Percentiles rank a stretch among this genome's conserved stretches.
These are phyloP conservation scores for Lachnellula arida DNA, from an alignment of 2,329 filamentous ascomycete genomes.

Conservation along the genomic window DNA sequence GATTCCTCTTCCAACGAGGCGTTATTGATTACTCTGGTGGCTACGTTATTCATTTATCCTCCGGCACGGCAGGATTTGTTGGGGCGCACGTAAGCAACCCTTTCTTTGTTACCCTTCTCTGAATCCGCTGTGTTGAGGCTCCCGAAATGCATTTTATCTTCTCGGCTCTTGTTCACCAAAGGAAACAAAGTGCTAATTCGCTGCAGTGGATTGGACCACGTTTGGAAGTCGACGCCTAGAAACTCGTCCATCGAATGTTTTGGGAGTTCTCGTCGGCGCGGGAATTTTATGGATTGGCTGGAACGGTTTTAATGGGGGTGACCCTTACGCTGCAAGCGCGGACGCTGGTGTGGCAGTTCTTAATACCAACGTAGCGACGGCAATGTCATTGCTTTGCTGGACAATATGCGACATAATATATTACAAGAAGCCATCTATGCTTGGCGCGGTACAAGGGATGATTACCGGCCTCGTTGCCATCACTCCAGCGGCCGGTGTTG, in stretches of 20 bases:
- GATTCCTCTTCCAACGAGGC: conserved; percentile 41
- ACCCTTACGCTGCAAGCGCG: conserved; percentile 45
- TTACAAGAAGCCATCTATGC: conserved; percentile 45
- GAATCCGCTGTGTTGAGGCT: too few species aligned
- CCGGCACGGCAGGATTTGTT: conserved; percentile 46
- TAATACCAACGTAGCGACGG: conserved; percentile 47
- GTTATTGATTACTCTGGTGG: conserved; percentile 49
- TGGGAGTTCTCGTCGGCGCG: conserved; percentile 41
- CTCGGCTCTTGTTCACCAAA: too few species aligned
- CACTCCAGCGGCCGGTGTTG: conserved; percentile 46
- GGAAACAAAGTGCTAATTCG: too few species aligned
- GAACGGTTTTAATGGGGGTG: conserved; percentile 50
- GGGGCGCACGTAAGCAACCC: conserved; percentile 32
- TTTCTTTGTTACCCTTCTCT: too few species aligned
- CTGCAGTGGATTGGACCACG: conserved; percentile 41
- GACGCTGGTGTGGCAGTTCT: conserved; percentile 47
- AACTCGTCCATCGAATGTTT: conserved; percentile 43
- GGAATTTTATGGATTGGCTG: conserved; percentile 49
- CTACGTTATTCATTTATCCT: conserved; percentile 49
- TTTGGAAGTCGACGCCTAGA: conserved; percentile 40
- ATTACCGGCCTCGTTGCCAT: conserved; percentile 49
- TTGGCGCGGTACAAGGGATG: conserved; percentile 47
- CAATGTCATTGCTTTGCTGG: conserved; percentile 44
- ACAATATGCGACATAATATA: conserved; percentile 41
- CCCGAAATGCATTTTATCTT: too few species aligned